Evolutionary conservation across 768 basidiomycete species (phyloP), one percentile per base, ranked within the genome.

Genomic region (Boletus rubroflammeus): DNA sequence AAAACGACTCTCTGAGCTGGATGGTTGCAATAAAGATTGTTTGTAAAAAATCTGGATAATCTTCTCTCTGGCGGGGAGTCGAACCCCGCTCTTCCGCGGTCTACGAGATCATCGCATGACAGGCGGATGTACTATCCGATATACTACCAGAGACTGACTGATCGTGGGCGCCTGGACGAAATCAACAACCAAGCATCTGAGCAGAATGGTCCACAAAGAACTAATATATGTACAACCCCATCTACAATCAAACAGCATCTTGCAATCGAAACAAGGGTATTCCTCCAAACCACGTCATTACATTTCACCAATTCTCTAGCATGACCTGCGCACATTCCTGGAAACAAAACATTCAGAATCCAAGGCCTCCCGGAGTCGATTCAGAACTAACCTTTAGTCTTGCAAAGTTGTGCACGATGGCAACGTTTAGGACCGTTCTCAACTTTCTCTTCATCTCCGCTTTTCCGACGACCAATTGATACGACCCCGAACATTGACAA

Each of bases 401-500:
- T 28, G 67, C 62, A 47, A 93, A 72, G 60, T 82, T 84, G 66
- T 93, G 88, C 42, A 85, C 82, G 28, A 82, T 81, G 2, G 90
- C 86, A 23, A 93, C 85, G 66, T 92, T 95, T 40, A 90, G 83
- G 55, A 95, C 84, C 38, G 93, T 94, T 57, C 84, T 77, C 60
- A 98, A 65, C 69, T 81, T 86, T 47, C 87, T 75, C 61, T 82
- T 81, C 54, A 81, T 74, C 48, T 98, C 93, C 35, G 75, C 79
- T 67, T 87, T 88, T 56, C 81, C 86, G 50, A 88, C 65, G 15
- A 85, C 89, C 39, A 88, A 76, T 56, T 83, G 78, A 69, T 88
- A 97, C 1, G 84, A 72, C 13, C 94, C 96, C 17, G 95, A 97
- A 68, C 97, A 98, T 26, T 81, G 77, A 67, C 96, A 98, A 51